Base-by-base conservation (phyloP, 495 filamentous ascomycete species). In the Tuber microsphaerosporum region DNA sequence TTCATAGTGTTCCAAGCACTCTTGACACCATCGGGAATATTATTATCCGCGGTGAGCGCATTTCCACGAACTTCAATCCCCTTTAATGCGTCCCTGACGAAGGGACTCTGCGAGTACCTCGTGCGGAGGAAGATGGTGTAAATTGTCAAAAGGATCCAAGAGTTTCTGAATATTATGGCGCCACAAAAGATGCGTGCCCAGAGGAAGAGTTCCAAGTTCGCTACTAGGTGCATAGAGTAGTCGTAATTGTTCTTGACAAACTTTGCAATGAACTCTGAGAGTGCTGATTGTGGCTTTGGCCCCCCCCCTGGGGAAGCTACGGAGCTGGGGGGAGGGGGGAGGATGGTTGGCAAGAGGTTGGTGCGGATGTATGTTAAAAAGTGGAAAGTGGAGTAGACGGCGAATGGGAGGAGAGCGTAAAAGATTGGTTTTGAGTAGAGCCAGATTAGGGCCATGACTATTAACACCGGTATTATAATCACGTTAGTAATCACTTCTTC, bases 231-330 rank as follows among this genome's bases (percentile, higher is more conserved):
- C 92, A 95, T 95, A 79, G 91, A 90, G 70, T 88, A 85, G 84
- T 98, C 96, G 82, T 98, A 98, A 87, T 98, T 97, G 83, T 94
- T 89, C 89, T 97, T 99, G 84, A 99, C 94, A 83, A 99, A 99
- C 76, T 86, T 86, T 71, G 93, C 93, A 83, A 99, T 97, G 75
- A 86, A 89, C 73, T 97, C 93, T 22, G 92, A 89, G 65, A 81
- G 42, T 80, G 90, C 91, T 76, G 89, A 86, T 80, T 90, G 90
- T 76, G 89, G 86, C n/a, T 91, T 89, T 71, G 89, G n/a, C n/a
- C n/a, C 88, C 45, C 88, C 84, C 46, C 85, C 87, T 16, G 86
- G 82, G 8, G 84, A 70, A 20, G 88, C 83, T 39, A 85, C 78
- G 65, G 84, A 42, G 74, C 76, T 78, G 75, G 85, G 82, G 65